phyloP scores from a whole-genome alignment of 768 basidiomycete species.

The Mycena metata region DNA sequence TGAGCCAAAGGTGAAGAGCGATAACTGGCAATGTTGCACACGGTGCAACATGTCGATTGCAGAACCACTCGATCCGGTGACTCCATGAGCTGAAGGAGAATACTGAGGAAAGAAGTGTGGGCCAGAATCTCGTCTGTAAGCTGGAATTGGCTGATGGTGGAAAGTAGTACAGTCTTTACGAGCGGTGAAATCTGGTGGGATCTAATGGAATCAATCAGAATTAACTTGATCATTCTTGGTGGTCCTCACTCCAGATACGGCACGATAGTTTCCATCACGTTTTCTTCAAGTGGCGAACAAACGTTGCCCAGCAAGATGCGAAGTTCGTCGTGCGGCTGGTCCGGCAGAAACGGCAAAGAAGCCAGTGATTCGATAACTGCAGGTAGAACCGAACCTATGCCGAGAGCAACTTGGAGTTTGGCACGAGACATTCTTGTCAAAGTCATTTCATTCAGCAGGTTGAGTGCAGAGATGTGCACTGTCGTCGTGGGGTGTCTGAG shows the following conservation, averaged over 20 bases:
- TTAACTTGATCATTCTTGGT: not conserved
- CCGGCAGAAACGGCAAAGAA: not conserved
- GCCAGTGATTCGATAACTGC: not conserved
- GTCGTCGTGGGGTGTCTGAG: not conserved
- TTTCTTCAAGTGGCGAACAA: not conserved
- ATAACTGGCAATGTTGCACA: not conserved
- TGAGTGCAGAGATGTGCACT: not conserved
- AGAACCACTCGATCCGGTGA: not conserved
- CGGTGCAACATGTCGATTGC: not conserved
- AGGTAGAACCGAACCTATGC: not conserved
- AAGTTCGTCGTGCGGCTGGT: not conserved
- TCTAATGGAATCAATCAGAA: not conserved
- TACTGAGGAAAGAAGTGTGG: not conserved
- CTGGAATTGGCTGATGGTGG: not conserved
- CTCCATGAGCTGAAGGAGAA: not conserved
- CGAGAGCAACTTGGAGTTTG: not conserved
- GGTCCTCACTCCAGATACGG: not conserved
- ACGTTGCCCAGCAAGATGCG: not conserved
- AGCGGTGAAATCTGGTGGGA: not conserved
- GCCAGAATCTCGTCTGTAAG: not conserved
- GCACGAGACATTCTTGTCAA: too few species aligned
- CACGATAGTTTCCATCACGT: not conserved
- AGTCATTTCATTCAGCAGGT: not conserved
- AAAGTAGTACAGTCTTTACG: not conserved
- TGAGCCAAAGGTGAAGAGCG: not conserved